Base-by-base conservation (phyloP, 2,329 filamentous ascomycete species). In the Pseudomassariella vexata region DNA sequence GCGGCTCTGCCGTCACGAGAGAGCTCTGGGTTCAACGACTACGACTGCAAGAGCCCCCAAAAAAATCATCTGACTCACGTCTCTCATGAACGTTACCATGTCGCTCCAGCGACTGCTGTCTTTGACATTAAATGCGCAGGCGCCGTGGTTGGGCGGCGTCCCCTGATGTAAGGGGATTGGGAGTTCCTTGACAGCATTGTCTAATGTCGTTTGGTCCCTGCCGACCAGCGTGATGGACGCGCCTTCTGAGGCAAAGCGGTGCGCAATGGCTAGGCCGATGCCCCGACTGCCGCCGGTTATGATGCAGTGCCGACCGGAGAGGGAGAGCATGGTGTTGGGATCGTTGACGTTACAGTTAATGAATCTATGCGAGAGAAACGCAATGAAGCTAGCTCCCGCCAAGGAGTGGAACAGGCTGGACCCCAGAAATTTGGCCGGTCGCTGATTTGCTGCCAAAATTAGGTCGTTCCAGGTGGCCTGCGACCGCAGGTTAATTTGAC, bases 251-350 rank as follows among this genome's bases (percentile, higher is more conserved):
- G 82, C 74, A 48, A 88, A 83, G n/a, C 72, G 66, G 22, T 62
- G 55, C 8, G 82, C 82, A 34, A 88, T 82, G 31, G 76, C 73
- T 24, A 68, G 63, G 26, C 84, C 84, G 44, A 88, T 86, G 32
- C 79, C 76, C 14, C 80, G 76, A 25, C 79, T 82, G 14, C 72
- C 82, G 28, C 84, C 84, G 3, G 82, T 83, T 31, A 88, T 66
- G 49, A 84, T 63, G 52, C 65, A 71, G 37, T 63, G 66, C 40
- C 70, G 70, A 35, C 68, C 66, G 24, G 47, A 48, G 34, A 76
- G 56, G 30, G 53, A 48, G 15, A 35, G 47, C 40, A 58, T 35
- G 25, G 41, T 37, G 29, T 10, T 19, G 19, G 32, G 14, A n/a
- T 20, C 22, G n/a, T n/a, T n/a, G n/a, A n/a, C n/a, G n/a, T n/a